phyloP scores from a whole-genome alignment of 306 rosid species.

The Myrica gale region DNA sequence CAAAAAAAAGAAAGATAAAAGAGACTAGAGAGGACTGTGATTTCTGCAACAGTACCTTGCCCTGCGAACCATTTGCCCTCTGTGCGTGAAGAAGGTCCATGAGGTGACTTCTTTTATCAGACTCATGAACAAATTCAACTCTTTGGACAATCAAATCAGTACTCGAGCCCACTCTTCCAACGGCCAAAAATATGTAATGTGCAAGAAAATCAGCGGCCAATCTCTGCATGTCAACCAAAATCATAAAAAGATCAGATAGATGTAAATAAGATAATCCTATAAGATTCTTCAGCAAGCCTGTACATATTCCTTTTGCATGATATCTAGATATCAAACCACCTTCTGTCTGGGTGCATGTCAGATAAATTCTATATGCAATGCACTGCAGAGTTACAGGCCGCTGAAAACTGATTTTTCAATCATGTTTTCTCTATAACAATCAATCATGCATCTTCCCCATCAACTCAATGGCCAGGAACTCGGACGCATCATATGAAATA shows the following conservation, averaged over 20 bases:
- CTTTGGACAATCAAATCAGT: constrained; percentile 93
- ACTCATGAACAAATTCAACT: constrained; percentile 93
- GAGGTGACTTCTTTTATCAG: constrained; percentile 98
- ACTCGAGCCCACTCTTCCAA: constrained; percentile 99
- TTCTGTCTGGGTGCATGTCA: background rate
- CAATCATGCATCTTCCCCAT: background rate
- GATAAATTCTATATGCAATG: background rate
- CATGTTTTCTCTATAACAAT: background rate
- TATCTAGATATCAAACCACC: background rate
- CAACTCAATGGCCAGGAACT: background rate
- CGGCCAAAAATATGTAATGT: constrained; percentile 81
- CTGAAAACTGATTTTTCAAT: background rate
- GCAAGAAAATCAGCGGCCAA: constrained; percentile 95
- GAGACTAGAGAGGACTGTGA: too few relatives aligned
- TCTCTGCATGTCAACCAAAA: constrained; percentile 64
- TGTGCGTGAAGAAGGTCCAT: constrained; percentile 99
- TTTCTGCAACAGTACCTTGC: constrained; percentile 58
- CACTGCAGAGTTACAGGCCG: background rate
- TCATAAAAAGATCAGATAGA: constrained; percentile 20
- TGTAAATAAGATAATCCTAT: background rate
- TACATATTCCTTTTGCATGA: background rate
- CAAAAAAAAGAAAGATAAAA: background rate
- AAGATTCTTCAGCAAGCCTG: background rate
- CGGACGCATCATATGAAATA: background rate
- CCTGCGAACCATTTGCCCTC: constrained; percentile 77